A percentile compares a stretch with the other conserved stretches of the same genome.
These are phyloP conservation scores for Dimocarpus longan DNA, from an alignment of 345 rosid genomes.

Conservation along the genomic window DNA sequence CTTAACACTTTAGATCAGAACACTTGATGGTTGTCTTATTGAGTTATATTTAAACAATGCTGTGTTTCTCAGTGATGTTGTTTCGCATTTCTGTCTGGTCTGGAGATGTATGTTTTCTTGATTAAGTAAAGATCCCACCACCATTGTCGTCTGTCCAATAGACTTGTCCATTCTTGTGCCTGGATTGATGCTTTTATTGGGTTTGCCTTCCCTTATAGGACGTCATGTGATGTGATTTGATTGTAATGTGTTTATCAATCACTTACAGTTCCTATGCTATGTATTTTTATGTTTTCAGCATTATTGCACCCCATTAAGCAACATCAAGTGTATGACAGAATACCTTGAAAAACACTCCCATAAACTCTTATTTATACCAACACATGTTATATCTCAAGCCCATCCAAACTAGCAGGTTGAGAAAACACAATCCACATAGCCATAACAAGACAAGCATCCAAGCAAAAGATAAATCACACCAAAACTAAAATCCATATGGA, in stretches of 20 bases:
- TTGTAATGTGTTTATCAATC: neutral
- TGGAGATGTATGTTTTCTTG: neutral
- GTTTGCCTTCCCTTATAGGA: too few relatives aligned
- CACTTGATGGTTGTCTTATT: slow-evolving; percentile 18
- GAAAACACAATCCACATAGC: neutral
- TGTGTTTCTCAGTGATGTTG: slow-evolving; percentile 14
- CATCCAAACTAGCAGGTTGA: neutral
- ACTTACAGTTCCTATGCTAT: too few relatives aligned
- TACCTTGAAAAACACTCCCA: neutral
- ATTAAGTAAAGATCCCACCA: neutral
- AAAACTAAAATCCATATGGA: slow-evolving; percentile 1
- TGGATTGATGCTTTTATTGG: neutral
- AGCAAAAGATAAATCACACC: slow-evolving; percentile 14
- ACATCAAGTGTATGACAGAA: neutral
- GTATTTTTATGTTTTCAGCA: neutral
- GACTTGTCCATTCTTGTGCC: neutral
- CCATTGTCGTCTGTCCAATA: neutral
- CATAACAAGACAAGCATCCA: slow-evolving; percentile 6
- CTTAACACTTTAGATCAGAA: slow-evolving; percentile 32
- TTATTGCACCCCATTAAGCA: neutral
- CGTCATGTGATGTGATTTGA: too few relatives aligned
- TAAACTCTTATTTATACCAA: neutral
- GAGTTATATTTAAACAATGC: slow-evolving; percentile 13
- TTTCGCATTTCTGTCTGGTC: neutral
- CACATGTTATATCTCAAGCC: neutral